Conservation (phyloP, 2,329 filamentous ascomycete genomes). For the Dichotomopilus funicola region DNA sequence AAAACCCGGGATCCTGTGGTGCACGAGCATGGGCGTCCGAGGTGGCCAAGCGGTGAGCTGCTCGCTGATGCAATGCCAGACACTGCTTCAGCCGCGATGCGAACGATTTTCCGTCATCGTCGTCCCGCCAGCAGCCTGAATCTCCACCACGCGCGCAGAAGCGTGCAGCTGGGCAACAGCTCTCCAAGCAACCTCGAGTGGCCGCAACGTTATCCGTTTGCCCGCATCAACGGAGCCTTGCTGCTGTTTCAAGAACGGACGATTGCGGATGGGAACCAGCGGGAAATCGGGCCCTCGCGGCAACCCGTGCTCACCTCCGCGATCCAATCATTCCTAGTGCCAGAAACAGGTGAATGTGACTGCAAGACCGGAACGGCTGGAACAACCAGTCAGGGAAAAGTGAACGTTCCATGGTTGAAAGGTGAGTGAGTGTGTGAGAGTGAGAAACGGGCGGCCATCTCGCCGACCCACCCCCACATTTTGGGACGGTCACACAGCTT, state of each 20-base stretch:
- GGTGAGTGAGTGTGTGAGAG: background rate
- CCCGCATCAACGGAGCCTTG: background rate
- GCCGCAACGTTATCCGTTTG: background rate
- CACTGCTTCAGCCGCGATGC: background rate
- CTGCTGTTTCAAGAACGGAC: background rate
- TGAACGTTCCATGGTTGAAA: background rate
- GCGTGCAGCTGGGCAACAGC: no score
- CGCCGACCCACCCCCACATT: background rate
- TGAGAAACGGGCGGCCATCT: background rate
- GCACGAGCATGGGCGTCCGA: no score
- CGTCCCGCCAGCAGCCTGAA: background rate
- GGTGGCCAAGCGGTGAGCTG: background rate
- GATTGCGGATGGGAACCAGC: background rate
- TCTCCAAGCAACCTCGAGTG: no score
- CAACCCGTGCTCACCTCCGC: slow-evolving; percentile 8
- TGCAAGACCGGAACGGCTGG: background rate
- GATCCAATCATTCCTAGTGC: slow-evolving; percentile 14
- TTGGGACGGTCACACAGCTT: background rate
- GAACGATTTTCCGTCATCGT: background rate
- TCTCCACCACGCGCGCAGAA: background rate
- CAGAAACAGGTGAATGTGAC: background rate
- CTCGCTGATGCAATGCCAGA: background rate
- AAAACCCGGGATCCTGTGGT: background rate
- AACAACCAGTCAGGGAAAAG: background rate
- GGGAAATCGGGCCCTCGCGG: slow-evolving; percentile 2